These are phyloP conservation scores for Erythrobasidium yunnanense DNA, from an alignment of 768 basidiomycete genomes.

Conservation along the genomic window DNA sequence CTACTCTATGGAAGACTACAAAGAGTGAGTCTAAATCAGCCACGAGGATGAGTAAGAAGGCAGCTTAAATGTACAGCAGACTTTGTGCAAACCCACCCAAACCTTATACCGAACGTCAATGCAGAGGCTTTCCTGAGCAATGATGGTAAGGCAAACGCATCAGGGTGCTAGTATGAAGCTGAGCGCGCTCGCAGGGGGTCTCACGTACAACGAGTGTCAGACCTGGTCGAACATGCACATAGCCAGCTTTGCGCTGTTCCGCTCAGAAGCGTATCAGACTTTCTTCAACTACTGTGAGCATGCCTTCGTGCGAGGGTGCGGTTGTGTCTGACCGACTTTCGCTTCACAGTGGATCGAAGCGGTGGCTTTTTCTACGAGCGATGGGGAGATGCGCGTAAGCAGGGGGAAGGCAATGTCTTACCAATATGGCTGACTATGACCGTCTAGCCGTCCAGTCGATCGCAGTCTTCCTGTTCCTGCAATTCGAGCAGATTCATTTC, in stretches of 20 bases:
- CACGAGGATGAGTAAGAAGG: background rate
- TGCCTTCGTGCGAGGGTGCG: too few relatives aligned
- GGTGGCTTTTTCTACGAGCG: background rate
- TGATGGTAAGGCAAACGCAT: too few relatives aligned
- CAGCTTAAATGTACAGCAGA: background rate
- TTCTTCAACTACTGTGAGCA: background rate
- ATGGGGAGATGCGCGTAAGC: background rate
- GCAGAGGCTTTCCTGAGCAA: background rate
- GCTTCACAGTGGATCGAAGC: background rate
- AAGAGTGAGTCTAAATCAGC: background rate
- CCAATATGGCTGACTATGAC: too few relatives aligned
- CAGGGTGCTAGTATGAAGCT: too few relatives aligned
- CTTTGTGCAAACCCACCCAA: background rate
- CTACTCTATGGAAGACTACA: background rate
- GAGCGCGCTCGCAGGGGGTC: too few relatives aligned
- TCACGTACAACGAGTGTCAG: background rate
- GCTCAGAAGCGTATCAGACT: background rate
- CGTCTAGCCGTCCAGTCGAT: background rate
- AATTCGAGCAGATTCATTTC: background rate
- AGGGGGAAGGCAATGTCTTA: too few relatives aligned
- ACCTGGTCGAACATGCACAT: background rate
- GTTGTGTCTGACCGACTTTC: background rate
- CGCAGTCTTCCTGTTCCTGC: background rate
- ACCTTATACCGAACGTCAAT: background rate
- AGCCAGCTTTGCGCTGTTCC: background rate